A percentile compares a stretch with the other conserved stretches of the same genome.
Evolutionary conservation across 1,284 basidiomycete genomes (phyloP).

Genomic region (Rhodotorula sp.): DNA sequence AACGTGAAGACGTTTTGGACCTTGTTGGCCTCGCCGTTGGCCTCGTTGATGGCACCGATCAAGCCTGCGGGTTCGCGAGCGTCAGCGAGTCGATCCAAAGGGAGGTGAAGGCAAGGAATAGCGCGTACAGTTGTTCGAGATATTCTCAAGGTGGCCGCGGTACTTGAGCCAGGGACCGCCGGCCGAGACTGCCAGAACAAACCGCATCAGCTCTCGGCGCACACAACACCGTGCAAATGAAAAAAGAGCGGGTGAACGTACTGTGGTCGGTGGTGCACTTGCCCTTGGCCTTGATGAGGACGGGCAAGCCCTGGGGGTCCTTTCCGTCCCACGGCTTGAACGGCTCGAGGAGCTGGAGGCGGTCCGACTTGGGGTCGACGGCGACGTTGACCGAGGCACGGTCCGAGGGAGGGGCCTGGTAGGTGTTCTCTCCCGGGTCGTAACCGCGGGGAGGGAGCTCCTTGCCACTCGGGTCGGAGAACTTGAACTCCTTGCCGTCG

Average conservation of each 20-base stretch:
- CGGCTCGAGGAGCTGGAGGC: conserved; percentile 88
- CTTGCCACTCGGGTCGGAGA: conserved; percentile 80
- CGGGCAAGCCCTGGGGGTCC: conserved; percentile 81
- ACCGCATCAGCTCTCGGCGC: conserved; percentile 1
- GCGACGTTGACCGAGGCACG: conserved; percentile 80
- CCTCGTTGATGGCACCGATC: conserved; percentile 81
- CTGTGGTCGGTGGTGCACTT: conserved; percentile 80
- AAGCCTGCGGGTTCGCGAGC: conserved; percentile 47
- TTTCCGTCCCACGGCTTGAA: conserved; percentile 93
- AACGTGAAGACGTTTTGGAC: conserved; percentile 52
- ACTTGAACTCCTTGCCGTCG: conserved; percentile 97
- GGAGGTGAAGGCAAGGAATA: too few relatives aligned
- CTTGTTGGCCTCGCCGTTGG: conserved; percentile 95
- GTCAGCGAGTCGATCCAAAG: not conserved
- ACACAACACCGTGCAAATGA: conserved; percentile 55
- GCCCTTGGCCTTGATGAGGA: conserved; percentile 97
- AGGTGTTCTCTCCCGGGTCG: conserved; percentile 95
- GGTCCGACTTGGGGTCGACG: conserved; percentile 83
- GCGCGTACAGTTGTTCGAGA: not conserved
- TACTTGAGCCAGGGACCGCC: conserved; percentile 99
- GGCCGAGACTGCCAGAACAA: conserved; percentile 61
- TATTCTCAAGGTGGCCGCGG: conserved; percentile 65
- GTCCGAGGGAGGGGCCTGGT: conserved; percentile 89
- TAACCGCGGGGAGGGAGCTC: conserved; percentile 94
- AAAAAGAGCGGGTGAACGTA: conserved; percentile 6